Percentiles rank a stretch among this genome's conserved stretches.
These are phyloP conservation scores for Kalmusia sp. DNA, from an alignment of 2,329 filamentous ascomycete genomes.

Conservation along the genomic window DNA sequence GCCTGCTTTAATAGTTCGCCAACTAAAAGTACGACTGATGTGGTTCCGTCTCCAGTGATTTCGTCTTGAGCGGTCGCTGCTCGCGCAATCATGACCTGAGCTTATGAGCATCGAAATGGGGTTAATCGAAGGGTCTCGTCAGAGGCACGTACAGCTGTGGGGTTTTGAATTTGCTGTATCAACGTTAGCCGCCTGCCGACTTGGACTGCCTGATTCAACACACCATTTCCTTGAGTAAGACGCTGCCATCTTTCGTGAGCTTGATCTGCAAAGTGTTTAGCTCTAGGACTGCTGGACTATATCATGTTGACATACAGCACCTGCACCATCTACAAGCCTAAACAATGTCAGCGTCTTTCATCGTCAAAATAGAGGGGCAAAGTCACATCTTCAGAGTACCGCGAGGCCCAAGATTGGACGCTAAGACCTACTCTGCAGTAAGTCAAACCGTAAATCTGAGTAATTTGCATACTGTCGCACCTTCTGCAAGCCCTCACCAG, in stretches of 20 bases:
- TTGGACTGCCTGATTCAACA: conserved; percentile 19
- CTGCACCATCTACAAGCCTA: conserved; percentile 68
- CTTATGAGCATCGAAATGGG: conserved; percentile 14
- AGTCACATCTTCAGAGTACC: conserved; percentile 97
- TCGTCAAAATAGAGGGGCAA: conserved; percentile 54
- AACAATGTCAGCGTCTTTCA: conserved; percentile 33
- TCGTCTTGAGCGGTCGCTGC: conserved; percentile 98
- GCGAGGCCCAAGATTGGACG: conserved; percentile 91
- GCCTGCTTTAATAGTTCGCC: conserved; percentile 98
- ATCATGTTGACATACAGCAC: conserved; percentile 54
- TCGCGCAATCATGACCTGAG: conserved; percentile 70
- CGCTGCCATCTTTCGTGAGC: conserved; percentile 98
- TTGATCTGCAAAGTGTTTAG: conserved; percentile 73
- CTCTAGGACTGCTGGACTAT: conserved; percentile 21
- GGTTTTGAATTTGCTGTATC: conserved; percentile 88
- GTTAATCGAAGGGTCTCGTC: not conserved
- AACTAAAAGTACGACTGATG: conserved; percentile 91
- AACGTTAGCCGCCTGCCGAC: conserved; percentile 37
- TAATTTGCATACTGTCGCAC: conserved; percentile 44
- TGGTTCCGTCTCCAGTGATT: conserved; percentile 97
- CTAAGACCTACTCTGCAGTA: conserved; percentile 75
- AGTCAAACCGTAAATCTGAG: conserved; percentile 12
- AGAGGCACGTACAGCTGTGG: conserved; percentile 74
- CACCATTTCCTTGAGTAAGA: conserved; percentile 73
- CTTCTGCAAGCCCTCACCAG: conserved; percentile 78